Conservation (phyloP, 108 stramenopile genomes). For the Nitzschia palea region DNA sequence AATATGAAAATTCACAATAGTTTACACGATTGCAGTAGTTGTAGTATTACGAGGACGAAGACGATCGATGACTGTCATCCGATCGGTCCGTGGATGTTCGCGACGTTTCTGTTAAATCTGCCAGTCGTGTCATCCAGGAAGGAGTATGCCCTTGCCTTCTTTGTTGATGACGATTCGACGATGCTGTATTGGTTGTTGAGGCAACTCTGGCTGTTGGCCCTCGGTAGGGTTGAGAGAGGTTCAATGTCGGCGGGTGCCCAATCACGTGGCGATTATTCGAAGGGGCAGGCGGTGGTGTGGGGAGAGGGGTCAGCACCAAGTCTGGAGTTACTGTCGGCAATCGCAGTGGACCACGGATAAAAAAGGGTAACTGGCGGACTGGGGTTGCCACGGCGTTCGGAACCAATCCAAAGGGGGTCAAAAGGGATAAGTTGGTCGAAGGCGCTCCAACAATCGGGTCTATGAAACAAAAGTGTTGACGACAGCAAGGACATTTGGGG, state of each 20-base stretch:
- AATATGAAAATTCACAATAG: not conserved
- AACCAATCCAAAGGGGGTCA: slow-evolving; percentile 2
- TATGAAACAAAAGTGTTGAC: slow-evolving; percentile 44
- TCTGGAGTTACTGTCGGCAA: not conserved
- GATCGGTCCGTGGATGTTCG: no score
- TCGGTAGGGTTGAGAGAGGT: no score
- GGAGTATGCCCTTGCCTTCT: no score
- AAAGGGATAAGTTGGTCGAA: not conserved
- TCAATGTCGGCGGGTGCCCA: no score
- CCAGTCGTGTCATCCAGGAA: no score
- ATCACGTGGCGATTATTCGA: no score
- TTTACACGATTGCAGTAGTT: not conserved
- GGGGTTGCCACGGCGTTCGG: not conserved
- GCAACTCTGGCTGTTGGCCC: no score
- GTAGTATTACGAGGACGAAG: not conserved
- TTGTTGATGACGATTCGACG: no score
- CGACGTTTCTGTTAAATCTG: no score
- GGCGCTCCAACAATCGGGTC: slow-evolving; percentile 5
- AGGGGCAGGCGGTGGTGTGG: no score
- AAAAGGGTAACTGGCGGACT: not conserved
- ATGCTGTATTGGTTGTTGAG: no score
- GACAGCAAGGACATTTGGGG: slow-evolving; percentile 59
- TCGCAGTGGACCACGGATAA: not conserved
- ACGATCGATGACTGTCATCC: no score
- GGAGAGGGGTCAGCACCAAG: not conserved